phyloP scores from a whole-genome alignment of 352 stramenopile species.

The Thalassiosira livingstoniorum region DNA sequence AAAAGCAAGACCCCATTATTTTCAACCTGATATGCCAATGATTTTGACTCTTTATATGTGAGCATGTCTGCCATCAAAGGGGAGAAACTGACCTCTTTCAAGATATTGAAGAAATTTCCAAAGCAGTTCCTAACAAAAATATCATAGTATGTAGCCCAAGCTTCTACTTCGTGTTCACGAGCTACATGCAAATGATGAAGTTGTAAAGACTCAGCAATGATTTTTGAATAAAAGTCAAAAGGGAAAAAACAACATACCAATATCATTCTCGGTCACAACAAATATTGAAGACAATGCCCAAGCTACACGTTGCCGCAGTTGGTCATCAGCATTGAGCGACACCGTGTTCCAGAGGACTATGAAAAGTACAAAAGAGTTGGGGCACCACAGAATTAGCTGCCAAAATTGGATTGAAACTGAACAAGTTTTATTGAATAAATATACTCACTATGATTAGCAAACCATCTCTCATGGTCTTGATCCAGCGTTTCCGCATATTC shows the following conservation, averaged over 20 bases:
- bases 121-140: slow-evolving; percentile 85
- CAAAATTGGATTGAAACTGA: too few relatives aligned
- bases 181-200: too few relatives aligned
- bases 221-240: too few relatives aligned
- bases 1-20: slow-evolving; percentile 32
- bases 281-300: slow-evolving; percentile 77
- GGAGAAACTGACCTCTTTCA: slow-evolving; percentile 75
- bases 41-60: slow-evolving; percentile 61
- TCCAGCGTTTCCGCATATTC: slow-evolving; percentile 45
- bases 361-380: too few relatives aligned
- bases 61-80: slow-evolving; percentile 77
- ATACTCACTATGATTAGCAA: slow-evolving; percentile 47
- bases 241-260: too few relatives aligned
- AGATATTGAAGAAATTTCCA: slow-evolving; percentile 74
- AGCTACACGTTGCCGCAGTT: slow-evolving; percentile 80
- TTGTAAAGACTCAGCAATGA: too few relatives aligned
- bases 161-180: slow-evolving; percentile 28
- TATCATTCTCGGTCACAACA: slow-evolving; percentile 48
- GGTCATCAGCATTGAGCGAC: slow-evolving; percentile 65
- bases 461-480: slow-evolving; percentile 52
- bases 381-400: too few relatives aligned
- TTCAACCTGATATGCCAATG: slow-evolving; percentile 48
- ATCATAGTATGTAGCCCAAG: slow-evolving; percentile 74
- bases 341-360: slow-evolving; percentile 61
- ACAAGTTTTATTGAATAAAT: too few relatives aligned